These are phyloP conservation scores for Atkinsonella hypoxylon DNA, from an alignment of 2,329 filamentous ascomycete species.

Conservation along the genomic window DNA sequence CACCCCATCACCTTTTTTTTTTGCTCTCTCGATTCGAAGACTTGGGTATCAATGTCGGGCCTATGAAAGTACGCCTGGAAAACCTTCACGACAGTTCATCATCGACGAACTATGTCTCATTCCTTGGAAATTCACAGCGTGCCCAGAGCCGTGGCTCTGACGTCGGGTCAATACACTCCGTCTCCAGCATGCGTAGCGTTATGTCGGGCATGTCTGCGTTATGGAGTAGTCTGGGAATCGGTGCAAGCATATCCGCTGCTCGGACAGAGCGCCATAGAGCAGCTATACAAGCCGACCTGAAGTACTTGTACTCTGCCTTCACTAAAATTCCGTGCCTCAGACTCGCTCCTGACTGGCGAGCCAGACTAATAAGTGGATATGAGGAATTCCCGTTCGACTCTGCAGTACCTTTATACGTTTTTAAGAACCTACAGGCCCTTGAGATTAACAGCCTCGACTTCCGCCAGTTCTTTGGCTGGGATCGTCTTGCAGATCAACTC, in stretches of 20 bases:
- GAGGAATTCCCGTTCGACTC: conserved; percentile 98
- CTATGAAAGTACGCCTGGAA: conserved; percentile 92
- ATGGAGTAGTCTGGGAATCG: conserved; percentile 80
- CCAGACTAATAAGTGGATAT: conserved; percentile 79
- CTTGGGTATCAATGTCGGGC: conserved; percentile 76
- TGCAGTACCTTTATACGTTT: conserved; percentile 87
- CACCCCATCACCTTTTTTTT: conserved; percentile 94
- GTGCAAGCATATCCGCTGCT: conserved; percentile 64
- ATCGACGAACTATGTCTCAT: conserved; percentile 90
- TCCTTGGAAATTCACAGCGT: conserved; percentile 67
- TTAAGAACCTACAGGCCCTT: conserved; percentile 91
- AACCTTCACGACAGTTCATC: conserved; percentile 83
- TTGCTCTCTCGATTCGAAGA: conserved; percentile 92
- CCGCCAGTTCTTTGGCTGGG: conserved; percentile 95
- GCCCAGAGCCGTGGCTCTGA: conserved; percentile 71
- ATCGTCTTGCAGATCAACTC: conserved; percentile 81
- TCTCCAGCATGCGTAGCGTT: conserved; percentile 91
- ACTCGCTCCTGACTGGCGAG: conserved; percentile 84
- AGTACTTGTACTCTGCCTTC: conserved; percentile 95
- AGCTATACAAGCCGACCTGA: conserved; percentile 73
- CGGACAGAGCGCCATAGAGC: conserved; percentile 85
- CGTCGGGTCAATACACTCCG: conserved; percentile 83
- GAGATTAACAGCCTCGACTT: conserved; percentile 96
- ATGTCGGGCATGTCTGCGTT: conserved; percentile 94
- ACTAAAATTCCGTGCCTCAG: conserved; percentile 93